Percentiles rank a stretch among this genome's conserved stretches.
phyloP scores from a whole-genome alignment of 2,329 filamentous ascomycete species.

The Ophiocordyceps australis region DNA sequence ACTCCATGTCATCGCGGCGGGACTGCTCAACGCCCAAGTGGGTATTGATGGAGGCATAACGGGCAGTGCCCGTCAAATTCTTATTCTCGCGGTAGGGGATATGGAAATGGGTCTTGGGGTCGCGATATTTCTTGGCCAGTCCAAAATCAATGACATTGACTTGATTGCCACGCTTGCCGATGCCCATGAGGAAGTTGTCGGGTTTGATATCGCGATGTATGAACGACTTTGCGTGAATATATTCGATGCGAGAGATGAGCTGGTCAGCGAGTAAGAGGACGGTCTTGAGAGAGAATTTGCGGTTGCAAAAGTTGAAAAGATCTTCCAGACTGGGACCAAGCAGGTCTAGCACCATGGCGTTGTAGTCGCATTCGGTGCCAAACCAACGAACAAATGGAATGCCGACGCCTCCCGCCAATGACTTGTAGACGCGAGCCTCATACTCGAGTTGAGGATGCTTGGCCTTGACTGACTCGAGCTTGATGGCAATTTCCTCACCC shows the following conservation, averaged over 20 bases:
- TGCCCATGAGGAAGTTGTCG: constrained; percentile 99
- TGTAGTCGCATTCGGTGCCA: constrained; percentile 98
- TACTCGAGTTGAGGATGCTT: constrained; percentile 99
- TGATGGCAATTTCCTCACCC: constrained; percentile 98
- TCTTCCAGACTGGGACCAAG: constrained; percentile 92
- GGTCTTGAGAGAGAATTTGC: constrained; percentile 98
- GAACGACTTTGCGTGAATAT: constrained; percentile 98
- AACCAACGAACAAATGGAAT: constrained; percentile 99
- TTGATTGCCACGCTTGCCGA: constrained; percentile 97
- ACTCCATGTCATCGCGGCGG: constrained; percentile 98
- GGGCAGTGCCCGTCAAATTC: constrained; percentile 96
- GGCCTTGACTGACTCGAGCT: constrained; percentile 97
- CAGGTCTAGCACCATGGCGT: constrained; percentile 97
- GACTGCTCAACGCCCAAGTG: constrained; percentile 98
- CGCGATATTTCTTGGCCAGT: constrained; percentile 97
- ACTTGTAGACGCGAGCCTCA: constrained; percentile 85
- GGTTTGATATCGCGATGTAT: constrained; percentile 99
- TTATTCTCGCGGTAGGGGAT: constrained; percentile 99
- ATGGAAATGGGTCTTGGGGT: constrained; percentile 99
- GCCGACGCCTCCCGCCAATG: constrained; percentile 85
- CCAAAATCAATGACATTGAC: constrained; percentile 99
- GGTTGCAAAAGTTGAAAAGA: constrained; percentile 99
- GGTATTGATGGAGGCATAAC: constrained; percentile 98
- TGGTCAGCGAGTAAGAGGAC: constrained; percentile 92
- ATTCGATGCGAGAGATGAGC: constrained; percentile 97